Percentiles rank a stretch among this genome's conserved stretches.
phyloP scores from a whole-genome alignment of 2,329 filamentous ascomycete genomes.

The Colletotrichum tropicale region DNA sequence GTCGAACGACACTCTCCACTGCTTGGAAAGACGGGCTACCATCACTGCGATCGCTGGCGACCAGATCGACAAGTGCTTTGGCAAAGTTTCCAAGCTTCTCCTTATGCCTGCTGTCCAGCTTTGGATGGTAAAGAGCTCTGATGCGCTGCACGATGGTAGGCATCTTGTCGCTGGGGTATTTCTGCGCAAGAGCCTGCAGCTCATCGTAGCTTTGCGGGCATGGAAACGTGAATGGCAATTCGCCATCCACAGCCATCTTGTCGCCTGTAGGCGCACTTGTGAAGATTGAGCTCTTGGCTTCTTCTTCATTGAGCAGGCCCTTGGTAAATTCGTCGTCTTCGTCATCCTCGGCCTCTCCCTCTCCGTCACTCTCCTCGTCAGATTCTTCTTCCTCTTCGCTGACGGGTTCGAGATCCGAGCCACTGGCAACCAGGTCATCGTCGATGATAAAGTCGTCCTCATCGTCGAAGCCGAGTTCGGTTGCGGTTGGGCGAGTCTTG shows the following conservation, averaged over 20 bases:
- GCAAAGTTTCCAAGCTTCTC: conserved; percentile 75
- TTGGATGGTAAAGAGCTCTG: conserved; percentile 89
- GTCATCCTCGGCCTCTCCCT: conserved; percentile 36
- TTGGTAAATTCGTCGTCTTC: conserved; percentile 72
- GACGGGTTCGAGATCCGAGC: conserved; percentile 69
- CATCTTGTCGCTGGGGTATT: conserved; percentile 67
- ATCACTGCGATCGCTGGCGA: conserved; percentile 44
- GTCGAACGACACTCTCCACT: conserved; percentile 82
- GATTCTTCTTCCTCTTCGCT: conserved; percentile 59
- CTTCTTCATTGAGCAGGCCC: conserved; percentile 66
- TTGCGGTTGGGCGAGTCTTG: conserved; percentile 57
- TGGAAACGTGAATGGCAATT: conserved; percentile 80
- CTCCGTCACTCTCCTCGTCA: conserved; percentile 40
- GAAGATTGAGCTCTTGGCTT: conserved; percentile 59
- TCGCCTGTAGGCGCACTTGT: conserved; percentile 21
- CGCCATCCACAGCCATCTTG: conserved; percentile 48
- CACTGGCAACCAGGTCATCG: conserved; percentile 84
- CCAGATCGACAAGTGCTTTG: conserved; percentile 66
- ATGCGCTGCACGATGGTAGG: conserved; percentile 87
- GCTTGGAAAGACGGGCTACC: conserved; percentile 64
- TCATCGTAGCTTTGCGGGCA: conserved; percentile 83
- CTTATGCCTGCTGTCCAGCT: conserved; percentile 85
- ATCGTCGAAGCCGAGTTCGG: conserved; percentile 79
- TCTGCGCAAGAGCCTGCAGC: conserved; percentile 69
- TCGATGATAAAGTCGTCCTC: conserved; percentile 95